Conservation (phyloP, 257 asterid species). For the Euphrasia confusa region DNA sequence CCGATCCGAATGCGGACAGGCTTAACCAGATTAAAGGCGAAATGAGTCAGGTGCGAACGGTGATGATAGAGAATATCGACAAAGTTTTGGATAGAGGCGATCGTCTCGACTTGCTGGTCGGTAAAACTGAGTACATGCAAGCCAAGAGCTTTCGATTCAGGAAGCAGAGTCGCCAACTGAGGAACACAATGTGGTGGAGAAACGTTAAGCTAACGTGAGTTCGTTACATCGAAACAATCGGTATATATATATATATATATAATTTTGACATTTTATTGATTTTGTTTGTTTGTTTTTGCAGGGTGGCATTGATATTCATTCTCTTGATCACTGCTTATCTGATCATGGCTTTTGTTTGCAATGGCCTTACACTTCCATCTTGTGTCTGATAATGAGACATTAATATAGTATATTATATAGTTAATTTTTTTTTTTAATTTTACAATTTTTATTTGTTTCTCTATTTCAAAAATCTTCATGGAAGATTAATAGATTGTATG, state of each 20-base stretch:
- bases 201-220: slow-evolving; percentile 91
- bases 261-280: no score
- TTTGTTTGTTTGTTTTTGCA: slow-evolving; percentile 17
- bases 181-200: slow-evolving; percentile 96
- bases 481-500: neutral
- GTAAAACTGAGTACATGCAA: slow-evolving; percentile 89
- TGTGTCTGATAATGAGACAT: slow-evolving; percentile 51
- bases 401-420: neutral
- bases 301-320: slow-evolving; percentile 51
- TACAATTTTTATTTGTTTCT: neutral
- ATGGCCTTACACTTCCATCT: slow-evolving; percentile 75
- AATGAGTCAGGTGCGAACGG: slow-evolving; percentile 97
- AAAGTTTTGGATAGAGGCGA: slow-evolving; percentile 97
- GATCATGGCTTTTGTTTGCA: slow-evolving; percentile 73
- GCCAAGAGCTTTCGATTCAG: slow-evolving; percentile 91
- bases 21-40: slow-evolving; percentile 89
- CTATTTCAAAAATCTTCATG: slow-evolving; percentile 1
- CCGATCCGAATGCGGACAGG: slow-evolving; percentile 97
- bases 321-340: slow-evolving; percentile 61
- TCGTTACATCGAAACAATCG: slow-evolving; percentile 7
- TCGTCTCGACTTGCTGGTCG: slow-evolving; percentile 92
- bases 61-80: slow-evolving; percentile 96
- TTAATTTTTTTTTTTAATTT: neutral
- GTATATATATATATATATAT: no score
- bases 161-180: slow-evolving; percentile 89